Evolutionary conservation across 192 early-diverging fungal genomes (phyloP), one percentile per base, ranked within the genome.

Genomic region (Gigaspora rosea): DNA sequence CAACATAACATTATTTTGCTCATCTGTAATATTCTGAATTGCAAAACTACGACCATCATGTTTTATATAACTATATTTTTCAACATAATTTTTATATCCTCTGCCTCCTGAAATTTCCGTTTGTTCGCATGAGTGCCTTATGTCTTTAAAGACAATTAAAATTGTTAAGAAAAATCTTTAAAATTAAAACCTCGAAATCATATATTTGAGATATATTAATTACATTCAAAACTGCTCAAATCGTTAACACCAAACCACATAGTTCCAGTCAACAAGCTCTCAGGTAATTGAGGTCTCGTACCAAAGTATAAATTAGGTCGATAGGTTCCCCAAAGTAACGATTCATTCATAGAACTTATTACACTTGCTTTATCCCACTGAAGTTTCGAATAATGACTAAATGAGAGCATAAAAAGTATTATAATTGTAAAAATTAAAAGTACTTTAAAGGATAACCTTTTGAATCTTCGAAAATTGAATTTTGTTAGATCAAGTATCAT

Each of bases 231-330:
- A 1, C 27, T 27, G 27, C 27, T 27, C 27, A 27, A 27, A 27
- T 89, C 78, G 41, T 90, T 86, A 5, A 84, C 80, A 18, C 93
- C 92, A 84, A 93, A 95, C 96, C 96, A 96, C 91, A 95, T 93
- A 15, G 97, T 85, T 9, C 96, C 95, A 33, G 93, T 93, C 82
- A 95, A 85, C n/a, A 98, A 78, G 4, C 93, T 88, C 49, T 93
- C 85, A 0, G 92, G 85, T 36, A 90, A 65, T 56, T 94, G 91
- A 13, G 95, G 91, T 0, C 93, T 88, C 1, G 92, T 93, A 52
- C 96, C 96, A 88, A 98, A 95, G 82, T 96, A 98, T 27, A 98
- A 82, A 81, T 95, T 94, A 12, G 96, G 95, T 63, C 96, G 84
- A 80, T 96, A 96, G 0, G 93, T 93, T 22, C 96, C 95, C 95